These are phyloP conservation scores for Cyphellophora europaea DNA, from an alignment of 2,329 filamentous ascomycete genomes.

Conservation along the genomic window DNA sequence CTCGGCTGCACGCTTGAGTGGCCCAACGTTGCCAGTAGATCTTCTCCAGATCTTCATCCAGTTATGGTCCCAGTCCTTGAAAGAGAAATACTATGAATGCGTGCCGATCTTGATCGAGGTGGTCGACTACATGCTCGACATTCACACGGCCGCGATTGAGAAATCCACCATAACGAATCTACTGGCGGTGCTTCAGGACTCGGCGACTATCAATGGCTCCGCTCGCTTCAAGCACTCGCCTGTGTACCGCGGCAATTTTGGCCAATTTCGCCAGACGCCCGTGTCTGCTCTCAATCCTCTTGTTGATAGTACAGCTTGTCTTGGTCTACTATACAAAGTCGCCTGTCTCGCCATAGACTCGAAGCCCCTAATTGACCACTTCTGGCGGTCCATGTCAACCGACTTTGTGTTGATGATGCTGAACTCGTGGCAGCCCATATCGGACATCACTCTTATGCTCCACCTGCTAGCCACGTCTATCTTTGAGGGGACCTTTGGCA, in stretches of 20 bases:
- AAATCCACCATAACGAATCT: conserved; percentile 28
- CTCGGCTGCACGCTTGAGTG: conserved; percentile 32
- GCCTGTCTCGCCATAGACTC: conserved; percentile 35
- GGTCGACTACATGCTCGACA: conserved; percentile 28
- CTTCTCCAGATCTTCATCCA: conserved; percentile 41
- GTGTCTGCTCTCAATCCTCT: conserved; percentile 34
- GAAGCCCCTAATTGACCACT: conserved; percentile 28
- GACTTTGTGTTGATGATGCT: conserved; percentile 52
- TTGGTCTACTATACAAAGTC: conserved; percentile 46
- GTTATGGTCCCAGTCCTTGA: conserved; percentile 47
- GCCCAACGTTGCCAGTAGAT: conserved; percentile 37
- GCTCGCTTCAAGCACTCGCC: conserved; percentile 39
- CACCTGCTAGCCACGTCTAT: conserved; percentile 48
- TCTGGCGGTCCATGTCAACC: conserved; percentile 50
- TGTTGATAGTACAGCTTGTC: conserved; percentile 44
- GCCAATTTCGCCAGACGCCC: conserved; percentile 30
- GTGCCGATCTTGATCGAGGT: conserved; percentile 33
- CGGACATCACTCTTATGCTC: conserved; percentile 46
- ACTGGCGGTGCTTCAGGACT: conserved; percentile 30
- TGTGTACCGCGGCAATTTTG: conserved; percentile 29
- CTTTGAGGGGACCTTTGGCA: conserved; percentile 43
- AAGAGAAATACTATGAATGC: conserved; percentile 41
- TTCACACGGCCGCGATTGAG: conserved; percentile 28
- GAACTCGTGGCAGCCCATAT: conserved; percentile 46
- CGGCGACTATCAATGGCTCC: conserved; percentile 46